These are phyloP conservation scores for Pythium aristosporum DNA, from an alignment of 352 stramenopile genomes.

Conservation along the genomic window DNA sequence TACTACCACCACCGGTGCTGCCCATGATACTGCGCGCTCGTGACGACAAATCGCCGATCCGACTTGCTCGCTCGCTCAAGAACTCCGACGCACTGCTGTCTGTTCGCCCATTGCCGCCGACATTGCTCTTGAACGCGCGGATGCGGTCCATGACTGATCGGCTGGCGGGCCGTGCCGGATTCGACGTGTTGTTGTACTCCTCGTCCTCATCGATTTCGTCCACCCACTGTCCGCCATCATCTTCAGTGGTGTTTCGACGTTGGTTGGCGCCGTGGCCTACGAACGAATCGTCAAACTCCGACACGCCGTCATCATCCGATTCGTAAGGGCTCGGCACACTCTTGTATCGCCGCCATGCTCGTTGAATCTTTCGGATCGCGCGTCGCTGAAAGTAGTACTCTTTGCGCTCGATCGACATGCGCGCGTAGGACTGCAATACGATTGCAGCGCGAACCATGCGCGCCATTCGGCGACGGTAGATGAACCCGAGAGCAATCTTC, in stretches of 20 bases:
- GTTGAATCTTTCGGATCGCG: slow-evolving; percentile 73
- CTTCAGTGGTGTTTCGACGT: slow-evolving; percentile 26
- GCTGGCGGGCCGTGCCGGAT: slow-evolving; percentile 19
- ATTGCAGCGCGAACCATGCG: slow-evolving; percentile 70
- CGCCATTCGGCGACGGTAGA: slow-evolving; percentile 67
- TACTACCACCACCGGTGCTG: slow-evolving; percentile 58
- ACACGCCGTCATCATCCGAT: slow-evolving; percentile 30
- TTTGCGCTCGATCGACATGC: slow-evolving; percentile 73
- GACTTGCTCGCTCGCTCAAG: slow-evolving; percentile 35
- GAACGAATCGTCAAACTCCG: slow-evolving; percentile 43
- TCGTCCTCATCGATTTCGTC: slow-evolving; percentile 36
- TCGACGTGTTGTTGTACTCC: slow-evolving; percentile 20
- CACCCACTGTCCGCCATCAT: slow-evolving; percentile 33
- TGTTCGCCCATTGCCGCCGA: slow-evolving; percentile 17
- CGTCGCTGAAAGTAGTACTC: slow-evolving; percentile 73
- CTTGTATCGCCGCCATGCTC: slow-evolving; percentile 58
- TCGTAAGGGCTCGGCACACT: slow-evolving; percentile 32
- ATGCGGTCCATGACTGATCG: slow-evolving; percentile 62
- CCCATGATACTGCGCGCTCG: slow-evolving; percentile 72
- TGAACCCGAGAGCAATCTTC: slow-evolving; percentile 76
- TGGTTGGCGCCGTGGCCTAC: slow-evolving; percentile 35
- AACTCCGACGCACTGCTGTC: slow-evolving; percentile 26
- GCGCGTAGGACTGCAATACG: slow-evolving; percentile 77
- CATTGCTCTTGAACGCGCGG: slow-evolving; percentile 57
- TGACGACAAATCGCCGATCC: slow-evolving; percentile 69